Evolutionary conservation across 2,329 filamentous ascomycete species (phyloP).

Genomic region (Aspergillus texensis): DNA sequence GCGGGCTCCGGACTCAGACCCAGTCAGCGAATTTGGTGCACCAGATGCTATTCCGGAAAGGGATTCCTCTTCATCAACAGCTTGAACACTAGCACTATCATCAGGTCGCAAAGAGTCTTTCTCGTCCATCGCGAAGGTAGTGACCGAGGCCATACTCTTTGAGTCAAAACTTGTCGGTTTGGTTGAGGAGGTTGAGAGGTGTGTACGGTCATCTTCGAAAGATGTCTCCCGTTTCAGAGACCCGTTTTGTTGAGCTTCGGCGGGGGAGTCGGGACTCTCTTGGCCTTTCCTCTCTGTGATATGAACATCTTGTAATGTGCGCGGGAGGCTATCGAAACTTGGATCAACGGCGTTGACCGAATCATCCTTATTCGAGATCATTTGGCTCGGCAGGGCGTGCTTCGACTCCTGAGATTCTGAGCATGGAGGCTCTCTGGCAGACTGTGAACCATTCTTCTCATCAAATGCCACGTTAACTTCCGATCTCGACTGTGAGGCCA

Average conservation of each 20-base stretch:
- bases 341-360: slow-evolving; percentile 24
- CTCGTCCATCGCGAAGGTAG: slow-evolving; percentile 94
- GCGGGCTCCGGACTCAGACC: slow-evolving; percentile 71
- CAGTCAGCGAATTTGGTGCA: slow-evolving; percentile 73
- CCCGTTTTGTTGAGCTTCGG: slow-evolving; percentile 31
- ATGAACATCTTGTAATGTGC: slow-evolving; percentile 37
- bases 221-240: slow-evolving; percentile 39
- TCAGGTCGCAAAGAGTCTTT: slow-evolving; percentile 94
- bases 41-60: slow-evolving; percentile 77
- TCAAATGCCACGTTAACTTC: slow-evolving; percentile 28
- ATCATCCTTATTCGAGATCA: slow-evolving; percentile 20
- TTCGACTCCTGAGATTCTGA: slow-evolving; percentile 24
- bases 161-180: slow-evolving; percentile 90
- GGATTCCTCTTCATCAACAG: slow-evolving; percentile 85
- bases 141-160: slow-evolving; percentile 91
- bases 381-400: slow-evolving; percentile 22
- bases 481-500: slow-evolving; percentile 38
- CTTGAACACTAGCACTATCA: slow-evolving; percentile 92
- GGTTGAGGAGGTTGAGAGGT: slow-evolving; percentile 63
- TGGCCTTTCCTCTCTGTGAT: slow-evolving; percentile 31
- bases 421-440: slow-evolving; percentile 18
- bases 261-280: slow-evolving; percentile 29
- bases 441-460: slow-evolving; percentile 29
- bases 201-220: slow-evolving; percentile 52
- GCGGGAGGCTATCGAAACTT: slow-evolving; percentile 34